Evolutionary conservation across 345 rosid genomes (phyloP).

Genomic region (Gossypium raimondii): DNA sequence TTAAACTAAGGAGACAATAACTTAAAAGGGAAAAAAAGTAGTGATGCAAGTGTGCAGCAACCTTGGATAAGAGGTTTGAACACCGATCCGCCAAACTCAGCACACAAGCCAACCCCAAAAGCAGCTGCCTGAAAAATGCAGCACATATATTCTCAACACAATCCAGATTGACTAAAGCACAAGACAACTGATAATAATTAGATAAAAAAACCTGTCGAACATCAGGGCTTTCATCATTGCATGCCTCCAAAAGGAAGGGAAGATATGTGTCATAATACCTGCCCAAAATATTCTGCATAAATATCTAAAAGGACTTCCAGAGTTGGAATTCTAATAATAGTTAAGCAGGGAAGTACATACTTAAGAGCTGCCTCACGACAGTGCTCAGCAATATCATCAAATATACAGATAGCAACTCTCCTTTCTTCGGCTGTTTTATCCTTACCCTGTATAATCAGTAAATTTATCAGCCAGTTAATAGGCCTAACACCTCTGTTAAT

Average conservation of each 20-base stretch:
- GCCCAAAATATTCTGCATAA: conserved; percentile 14
- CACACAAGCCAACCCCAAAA: conserved; percentile 66
- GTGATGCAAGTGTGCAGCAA: conserved; percentile 15
- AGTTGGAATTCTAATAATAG: not conserved
- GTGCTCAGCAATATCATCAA: conserved; percentile 72
- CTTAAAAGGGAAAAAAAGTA: not conserved
- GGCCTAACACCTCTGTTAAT: not conserved
- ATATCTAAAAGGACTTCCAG: not conserved
- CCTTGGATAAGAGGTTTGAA: conserved; percentile 67
- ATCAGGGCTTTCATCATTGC: conserved; percentile 56
- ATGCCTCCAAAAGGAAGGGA: conserved; percentile 67
- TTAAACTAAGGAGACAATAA: conserved; percentile 3
- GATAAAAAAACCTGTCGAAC: conserved; percentile 53
- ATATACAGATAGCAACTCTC: conserved; percentile 70
- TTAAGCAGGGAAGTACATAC: conserved; percentile 26
- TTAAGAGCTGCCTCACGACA: conserved; percentile 59
- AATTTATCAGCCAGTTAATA: conserved; percentile 11
- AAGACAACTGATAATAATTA: not conserved
- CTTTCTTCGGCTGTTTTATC: conserved; percentile 70
- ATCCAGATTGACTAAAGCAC: not conserved
- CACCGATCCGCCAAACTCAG: conserved; percentile 61
- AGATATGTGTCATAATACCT: conserved; percentile 65
- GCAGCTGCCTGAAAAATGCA: conserved; percentile 55
- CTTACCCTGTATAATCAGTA: conserved; percentile 43
- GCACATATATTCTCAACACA: conserved; percentile 5